Conservation (phyloP, 2,329 filamentous ascomycete species). For the Trichoderma polysporum region DNA sequence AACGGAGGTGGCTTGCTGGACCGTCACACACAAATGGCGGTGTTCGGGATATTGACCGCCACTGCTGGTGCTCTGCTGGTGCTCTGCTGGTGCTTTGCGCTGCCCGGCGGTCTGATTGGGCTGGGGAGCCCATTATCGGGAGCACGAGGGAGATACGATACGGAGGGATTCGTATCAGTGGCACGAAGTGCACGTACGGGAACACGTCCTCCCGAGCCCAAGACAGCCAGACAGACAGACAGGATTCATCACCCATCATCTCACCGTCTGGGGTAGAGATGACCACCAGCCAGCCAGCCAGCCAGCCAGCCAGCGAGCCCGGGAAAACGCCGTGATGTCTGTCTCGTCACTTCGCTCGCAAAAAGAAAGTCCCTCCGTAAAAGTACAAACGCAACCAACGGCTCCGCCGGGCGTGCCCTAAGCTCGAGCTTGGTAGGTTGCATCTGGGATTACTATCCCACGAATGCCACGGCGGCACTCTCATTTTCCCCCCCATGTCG, state of each 20-base stretch:
- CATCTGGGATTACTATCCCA: background rate
- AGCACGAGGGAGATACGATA: background rate
- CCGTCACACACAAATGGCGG: constrained; percentile 18
- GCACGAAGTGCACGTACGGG: background rate
- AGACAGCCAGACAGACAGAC: too few relatives aligned
- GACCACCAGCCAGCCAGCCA: too few relatives aligned
- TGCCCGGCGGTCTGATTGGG: constrained; percentile 18
- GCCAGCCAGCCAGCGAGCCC: background rate
- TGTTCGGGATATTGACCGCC: constrained; percentile 21
- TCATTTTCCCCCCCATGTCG: background rate
- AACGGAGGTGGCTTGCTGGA: background rate
- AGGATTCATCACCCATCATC: too few relatives aligned
- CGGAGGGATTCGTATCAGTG: background rate
- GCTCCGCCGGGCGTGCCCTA: background rate
- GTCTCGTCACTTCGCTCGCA: too few relatives aligned
- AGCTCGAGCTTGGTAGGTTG: background rate
- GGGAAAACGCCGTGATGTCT: background rate
- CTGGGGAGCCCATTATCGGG: background rate
- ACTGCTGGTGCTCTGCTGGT: background rate
- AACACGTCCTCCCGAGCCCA: background rate
- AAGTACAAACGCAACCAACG: background rate
- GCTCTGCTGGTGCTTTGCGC: too few relatives aligned
- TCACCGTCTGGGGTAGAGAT: too few relatives aligned
- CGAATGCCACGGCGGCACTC: background rate
- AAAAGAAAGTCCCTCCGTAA: too few relatives aligned